Evolutionary conservation across 345 rosid genomes (phyloP), one percentile per base, ranked within the genome.

Genomic region (Arabis hirsuta): DNA sequence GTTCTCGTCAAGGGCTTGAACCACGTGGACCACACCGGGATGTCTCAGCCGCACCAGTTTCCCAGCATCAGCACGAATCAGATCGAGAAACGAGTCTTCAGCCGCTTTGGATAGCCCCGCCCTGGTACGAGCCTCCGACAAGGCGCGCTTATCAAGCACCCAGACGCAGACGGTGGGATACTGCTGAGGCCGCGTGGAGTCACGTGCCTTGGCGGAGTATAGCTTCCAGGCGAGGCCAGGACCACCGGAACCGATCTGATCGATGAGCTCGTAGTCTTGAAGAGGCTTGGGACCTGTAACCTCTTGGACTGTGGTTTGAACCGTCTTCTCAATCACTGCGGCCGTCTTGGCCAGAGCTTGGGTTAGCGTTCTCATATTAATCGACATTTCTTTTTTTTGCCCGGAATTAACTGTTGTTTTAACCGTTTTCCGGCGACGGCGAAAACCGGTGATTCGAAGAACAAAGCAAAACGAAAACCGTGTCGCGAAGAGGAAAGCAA

Each of bases 1-100:
- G 61, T 68, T 89, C 86, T 94, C 98, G n/a, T 94, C 98, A 74
- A 94, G 80, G n/a, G 91, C 94, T 81, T 94, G 98, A 69, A 94
- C 95, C 56, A 94, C 96, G 61, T 94, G 97, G 20, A 91, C 90
- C 44, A 91, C 92, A 9, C 98, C 98, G 0, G 98, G 96, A 43
- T 94, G 98, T 81, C 98, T 73, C 61, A 94, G 75, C 79, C 98
- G 78, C 58, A 94, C 96, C 22, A 94, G 53, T 79, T 84, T 81
- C 26, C 84, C 85, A 0, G 92, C 94, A 65, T 93, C 98, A 16
- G 97, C 90, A 6, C 96, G 85, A 43, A 91, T 73, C 48, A 90
- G 72, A 76, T 93, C 97, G 60, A 90, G 65, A 65, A 93, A 90
- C 41, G 95, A 63, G 24, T 93, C 98, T 77, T 93, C 97, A 0